Base-by-base conservation (phyloP, 768 basidiomycete genomes). In the Daedaleopsis sinensis region DNA sequence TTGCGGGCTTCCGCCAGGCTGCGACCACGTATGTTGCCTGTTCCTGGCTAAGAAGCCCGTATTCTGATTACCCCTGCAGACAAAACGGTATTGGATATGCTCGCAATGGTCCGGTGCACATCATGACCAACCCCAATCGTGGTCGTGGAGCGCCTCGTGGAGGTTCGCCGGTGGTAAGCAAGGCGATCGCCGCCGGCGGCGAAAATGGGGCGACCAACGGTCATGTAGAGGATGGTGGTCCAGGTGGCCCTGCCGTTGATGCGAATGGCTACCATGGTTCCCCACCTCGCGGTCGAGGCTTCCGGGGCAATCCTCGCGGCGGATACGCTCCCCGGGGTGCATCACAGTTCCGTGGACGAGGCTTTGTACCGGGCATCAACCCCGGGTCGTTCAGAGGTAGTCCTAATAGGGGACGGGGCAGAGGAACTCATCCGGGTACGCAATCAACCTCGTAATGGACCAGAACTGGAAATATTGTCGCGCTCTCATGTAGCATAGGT, bases 81-180 rank as follows among this genome's bases (percentile, higher is more conserved):
- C 52, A 56, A 55, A 55, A 53, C n/a, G 47, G 32, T 5, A 61
- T 76, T 10, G 55, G 50, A 10, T 10, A 52, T 36, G 43, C 73
- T 42, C 74, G 74, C 56, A 69, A 70, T 63, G 54, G 74, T 2
- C 82, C 83, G 4, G 79, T 92, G 16, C 82, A 84, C 37, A 93
- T 93, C 57, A 90, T 93, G 88, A 72, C 83, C 15, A 93, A 94
- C 68, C 92, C 92, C 0, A 87, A 89, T 71, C 79, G 84, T 55
- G 81, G 78, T 3, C 78, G 80, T 46, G 75, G 72, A 27, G 57
- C 76, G 6, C 70, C 68, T 9, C 67, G 67, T 43, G 62, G 64
- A 4, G 61, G 56, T 0, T 35, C 52, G 1, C 51, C 60, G 6
- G 36, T 64, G 7, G 7, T 52, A 10, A 52, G 16, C 55, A 60